Evolutionary conservation across 116 monocot genomes (phyloP), one percentile per base, ranked within the genome.

Genomic region (Thalassia testudinum): DNA sequence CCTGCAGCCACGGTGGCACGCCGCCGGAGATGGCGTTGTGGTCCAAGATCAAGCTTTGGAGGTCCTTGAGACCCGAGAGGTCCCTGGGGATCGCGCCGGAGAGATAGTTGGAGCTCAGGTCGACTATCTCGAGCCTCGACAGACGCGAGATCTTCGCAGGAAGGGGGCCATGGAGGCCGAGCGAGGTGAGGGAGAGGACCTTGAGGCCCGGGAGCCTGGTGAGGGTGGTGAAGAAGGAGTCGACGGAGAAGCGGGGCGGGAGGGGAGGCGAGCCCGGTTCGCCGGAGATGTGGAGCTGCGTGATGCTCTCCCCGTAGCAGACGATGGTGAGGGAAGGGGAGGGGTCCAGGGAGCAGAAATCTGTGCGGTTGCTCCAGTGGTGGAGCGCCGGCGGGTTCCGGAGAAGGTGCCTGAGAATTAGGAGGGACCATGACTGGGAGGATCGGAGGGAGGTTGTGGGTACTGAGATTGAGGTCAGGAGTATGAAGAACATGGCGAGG

Each of bases 171-270:
- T 83, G 80, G 11, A 93, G 23, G 7, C 92, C 87, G 26, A 93
- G 80, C 2, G 77, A 73, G 0, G 80, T 69, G 57, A 93, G 53
- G 37, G 80, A 73, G 54, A 93, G 80, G 44, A 93, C 92, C 63
- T 75, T 86, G 21, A 93, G 60, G 69, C 73, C 55, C 5, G 87
- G 92, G 20, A 93, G 73, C 27, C 87, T 62, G 2, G 87, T 61
- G 14, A 93, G 76, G 16, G 92, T 83, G 11, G 78, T 80, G 77
- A 93, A 77, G 58, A 93, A 75, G 43, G 92, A 87, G 30, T 83
- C 73, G 24, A 93, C 67, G 58, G 83, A 78, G 71, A 93, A 93
- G 37, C n/a, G 52, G 21, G 25, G 27, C 7, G 86, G 70, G 17
- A 86, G 75, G 10, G 80, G 70, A 11, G 71, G 60, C 0, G 83